Conservation (phyloP, 2,329 filamentous ascomycete species). For the Alternaria novae-zelandiae region DNA sequence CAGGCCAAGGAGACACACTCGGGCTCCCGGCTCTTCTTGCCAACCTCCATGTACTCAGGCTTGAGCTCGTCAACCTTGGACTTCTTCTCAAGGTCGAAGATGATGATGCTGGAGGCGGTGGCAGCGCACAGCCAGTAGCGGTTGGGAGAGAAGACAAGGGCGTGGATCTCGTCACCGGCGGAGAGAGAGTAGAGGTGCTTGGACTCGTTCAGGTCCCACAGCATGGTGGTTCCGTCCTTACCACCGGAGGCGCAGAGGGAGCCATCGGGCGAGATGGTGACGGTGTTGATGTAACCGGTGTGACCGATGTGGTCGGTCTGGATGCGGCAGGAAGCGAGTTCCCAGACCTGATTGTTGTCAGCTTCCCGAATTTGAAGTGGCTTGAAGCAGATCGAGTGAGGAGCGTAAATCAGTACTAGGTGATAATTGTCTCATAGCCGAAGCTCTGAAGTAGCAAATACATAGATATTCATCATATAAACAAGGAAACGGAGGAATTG, state of each 20-base stretch:
- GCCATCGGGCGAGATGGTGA: conserved; percentile 99
- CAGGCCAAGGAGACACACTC: conserved; percentile 98
- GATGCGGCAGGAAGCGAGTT: conserved; percentile 98
- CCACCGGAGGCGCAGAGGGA: conserved; percentile 98
- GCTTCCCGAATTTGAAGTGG: conserved; percentile 15
- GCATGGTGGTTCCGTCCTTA: conserved; percentile 99
- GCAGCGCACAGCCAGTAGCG: conserved; percentile 99
- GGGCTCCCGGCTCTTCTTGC: conserved; percentile 99
- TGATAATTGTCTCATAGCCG: conserved; percentile 98
- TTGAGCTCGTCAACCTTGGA: conserved; percentile 99
- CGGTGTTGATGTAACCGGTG: conserved; percentile 99
- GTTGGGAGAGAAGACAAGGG: conserved; percentile 99
- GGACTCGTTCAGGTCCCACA: conserved; percentile 99
- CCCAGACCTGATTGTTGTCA: conserved; percentile 81
- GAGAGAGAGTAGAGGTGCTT: conserved; percentile 99
- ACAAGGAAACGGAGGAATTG: background rate
- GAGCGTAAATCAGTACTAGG: conserved; percentile 74
- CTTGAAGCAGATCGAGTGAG: background rate
- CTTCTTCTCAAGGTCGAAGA: conserved; percentile 99
- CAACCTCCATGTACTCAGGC: conserved; percentile 93
- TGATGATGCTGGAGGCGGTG: conserved; percentile 97
- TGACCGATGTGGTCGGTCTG: conserved; percentile 99
- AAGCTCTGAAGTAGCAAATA: conserved; percentile 99
- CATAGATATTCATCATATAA: conserved; percentile 91
- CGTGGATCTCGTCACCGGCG: conserved; percentile 99